A percentile compares a stretch with the other conserved stretches of the same genome.
Evolutionary conservation across 2,329 filamentous ascomycete species (phyloP).

Genomic region (Cryphonectria carpinicola): DNA sequence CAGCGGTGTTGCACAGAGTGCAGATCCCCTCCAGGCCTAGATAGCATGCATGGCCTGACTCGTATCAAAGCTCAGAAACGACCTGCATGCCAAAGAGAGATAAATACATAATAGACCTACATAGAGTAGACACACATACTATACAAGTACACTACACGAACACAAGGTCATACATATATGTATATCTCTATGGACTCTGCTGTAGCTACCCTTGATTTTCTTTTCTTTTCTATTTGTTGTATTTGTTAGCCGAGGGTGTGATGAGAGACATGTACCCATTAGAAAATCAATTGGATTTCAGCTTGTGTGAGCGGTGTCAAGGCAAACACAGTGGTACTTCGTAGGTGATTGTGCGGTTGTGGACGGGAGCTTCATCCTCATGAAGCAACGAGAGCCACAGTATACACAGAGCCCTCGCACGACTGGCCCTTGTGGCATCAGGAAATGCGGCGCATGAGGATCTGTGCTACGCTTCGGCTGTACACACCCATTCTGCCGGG

Average conservation of each 20-base stretch:
- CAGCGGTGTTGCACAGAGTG: not conserved
- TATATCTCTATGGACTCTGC: not conserved
- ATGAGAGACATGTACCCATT: not conserved
- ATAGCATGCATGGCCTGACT: conserved; percentile 1
- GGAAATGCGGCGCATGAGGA: not conserved
- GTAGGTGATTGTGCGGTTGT: not conserved
- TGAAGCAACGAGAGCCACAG: not conserved
- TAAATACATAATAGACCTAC: not conserved
- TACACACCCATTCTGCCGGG: not conserved
- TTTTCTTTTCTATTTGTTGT: not conserved
- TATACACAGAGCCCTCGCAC: not conserved
- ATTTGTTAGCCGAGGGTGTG: not conserved
- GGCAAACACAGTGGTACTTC: not conserved
- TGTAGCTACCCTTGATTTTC: not conserved
- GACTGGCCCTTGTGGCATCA: not conserved
- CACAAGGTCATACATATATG: not conserved
- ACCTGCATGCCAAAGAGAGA: not conserved
- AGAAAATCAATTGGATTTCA: not conserved
- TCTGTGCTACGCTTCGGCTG: not conserved
- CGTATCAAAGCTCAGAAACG: not conserved
- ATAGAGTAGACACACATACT: too few relatives aligned
- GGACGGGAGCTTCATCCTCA: not conserved
- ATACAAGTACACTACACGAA: not conserved
- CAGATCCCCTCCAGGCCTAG: not conserved
- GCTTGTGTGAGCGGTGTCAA: not conserved